Evolutionary conservation across 768 basidiomycete genomes (phyloP).

Genomic region (Boletus pseudo-olivaceus): DNA sequence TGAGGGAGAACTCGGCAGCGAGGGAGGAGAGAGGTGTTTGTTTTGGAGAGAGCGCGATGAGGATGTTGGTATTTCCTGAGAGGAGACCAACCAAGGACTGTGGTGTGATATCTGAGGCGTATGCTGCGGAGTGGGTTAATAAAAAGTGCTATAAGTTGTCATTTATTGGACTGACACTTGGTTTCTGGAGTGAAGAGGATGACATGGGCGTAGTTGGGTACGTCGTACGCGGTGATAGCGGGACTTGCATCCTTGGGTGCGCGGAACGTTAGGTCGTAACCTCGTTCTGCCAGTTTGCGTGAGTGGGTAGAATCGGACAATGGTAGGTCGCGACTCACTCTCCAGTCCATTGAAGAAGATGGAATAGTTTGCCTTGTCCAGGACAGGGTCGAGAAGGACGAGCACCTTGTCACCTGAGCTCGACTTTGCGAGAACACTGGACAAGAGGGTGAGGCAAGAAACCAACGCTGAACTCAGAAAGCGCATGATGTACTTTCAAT

Average conservation of each 20-base stretch:
- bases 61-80: slow-evolving; percentile 71
- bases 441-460: slow-evolving; percentile 28
- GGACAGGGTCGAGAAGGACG: slow-evolving; percentile 72
- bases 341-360: slow-evolving; percentile 77
- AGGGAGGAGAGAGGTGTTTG: slow-evolving; percentile 72
- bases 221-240: slow-evolving; percentile 62
- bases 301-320: background rate
- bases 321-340: slow-evolving; percentile 42
- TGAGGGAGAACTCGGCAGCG: slow-evolving; percentile 88
- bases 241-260: slow-evolving; percentile 72
- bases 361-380: slow-evolving; percentile 68
- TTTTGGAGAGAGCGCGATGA: slow-evolving; percentile 76
- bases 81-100: slow-evolving; percentile 75
- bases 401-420: slow-evolving; percentile 81
- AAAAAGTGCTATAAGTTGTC: too few relatives aligned
- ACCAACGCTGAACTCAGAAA: slow-evolving; percentile 25
- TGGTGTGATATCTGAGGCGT: slow-evolving; percentile 73
- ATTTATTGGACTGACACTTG: slow-evolving; percentile 56
- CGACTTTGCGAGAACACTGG: slow-evolving; percentile 50
- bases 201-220: slow-evolving; percentile 79
- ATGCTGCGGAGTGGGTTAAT: slow-evolving; percentile 40
- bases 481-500: slow-evolving; percentile 22
- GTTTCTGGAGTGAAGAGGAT: slow-evolving; percentile 82
- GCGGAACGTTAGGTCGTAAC: slow-evolving; percentile 86
- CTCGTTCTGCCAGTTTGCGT: slow-evolving; percentile 50